Conservation (phyloP, 2,329 filamentous ascomycete genomes). For the Tolypocladium nubicola region DNA sequence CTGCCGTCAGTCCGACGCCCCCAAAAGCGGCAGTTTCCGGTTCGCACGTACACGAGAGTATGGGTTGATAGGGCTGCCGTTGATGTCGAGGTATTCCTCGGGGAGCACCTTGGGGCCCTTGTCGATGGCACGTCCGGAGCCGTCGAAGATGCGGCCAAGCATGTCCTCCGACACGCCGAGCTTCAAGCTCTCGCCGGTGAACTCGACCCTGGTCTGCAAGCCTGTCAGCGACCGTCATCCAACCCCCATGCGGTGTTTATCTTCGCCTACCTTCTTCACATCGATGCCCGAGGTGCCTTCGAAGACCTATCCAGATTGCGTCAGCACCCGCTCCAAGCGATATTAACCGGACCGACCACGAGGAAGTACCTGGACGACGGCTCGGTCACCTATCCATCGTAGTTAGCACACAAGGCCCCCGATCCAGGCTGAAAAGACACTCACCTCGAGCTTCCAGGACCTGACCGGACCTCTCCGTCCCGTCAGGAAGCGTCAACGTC, state of each 20-base stretch:
- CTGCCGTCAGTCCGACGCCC: conserved; percentile 9
- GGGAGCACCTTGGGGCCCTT: conserved; percentile 97
- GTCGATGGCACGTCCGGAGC: conserved; percentile 94
- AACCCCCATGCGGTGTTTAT: conserved; percentile 1
- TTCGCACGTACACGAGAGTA: conserved; percentile 66
- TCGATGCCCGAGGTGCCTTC: conserved; percentile 96
- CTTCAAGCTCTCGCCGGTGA: conserved; percentile 94
- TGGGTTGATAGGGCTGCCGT: conserved; percentile 96
- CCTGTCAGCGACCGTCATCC: conserved; percentile 12
- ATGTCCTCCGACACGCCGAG: conserved; percentile 99
- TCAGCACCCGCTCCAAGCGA: conserved; percentile 10
- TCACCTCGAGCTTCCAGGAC: conserved; percentile 94
- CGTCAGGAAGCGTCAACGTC: conserved; percentile 88
- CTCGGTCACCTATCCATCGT: conserved; percentile 61
- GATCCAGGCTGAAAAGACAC: conserved; percentile 5
- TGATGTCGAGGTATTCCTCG: conserved; percentile 98
- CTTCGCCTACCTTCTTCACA: conserved; percentile 77
- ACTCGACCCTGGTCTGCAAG: conserved; percentile 83
- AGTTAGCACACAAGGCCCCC: not conserved
- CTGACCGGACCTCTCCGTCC: conserved; percentile 84
- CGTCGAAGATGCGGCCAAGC: conserved; percentile 97
- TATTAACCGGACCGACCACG: not conserved
- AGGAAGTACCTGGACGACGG: conserved; percentile 75
- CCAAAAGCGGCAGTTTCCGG: not conserved
- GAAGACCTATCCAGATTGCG: conserved; percentile 58